These are phyloP conservation scores for Purshia tridentata DNA, from an alignment of 306 rosid genomes.

Conservation along the genomic window DNA sequence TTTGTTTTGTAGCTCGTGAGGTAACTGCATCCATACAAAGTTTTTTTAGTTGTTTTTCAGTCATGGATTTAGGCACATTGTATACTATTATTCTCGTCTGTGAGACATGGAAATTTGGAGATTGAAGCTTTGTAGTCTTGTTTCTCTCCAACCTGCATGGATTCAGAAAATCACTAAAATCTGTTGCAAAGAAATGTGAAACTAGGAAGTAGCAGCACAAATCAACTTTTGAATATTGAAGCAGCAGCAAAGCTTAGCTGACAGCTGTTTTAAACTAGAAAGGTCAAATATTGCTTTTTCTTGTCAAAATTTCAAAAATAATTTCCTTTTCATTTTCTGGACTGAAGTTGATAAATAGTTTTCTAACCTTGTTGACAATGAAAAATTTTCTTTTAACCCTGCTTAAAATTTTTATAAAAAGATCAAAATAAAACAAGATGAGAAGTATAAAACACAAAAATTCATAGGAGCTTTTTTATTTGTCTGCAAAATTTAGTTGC, in stretches of 20 bases:
- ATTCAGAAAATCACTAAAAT: constrained; percentile 11
- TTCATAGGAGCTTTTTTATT: background rate
- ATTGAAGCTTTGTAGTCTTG: constrained; percentile 77
- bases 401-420: background rate
- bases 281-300: background rate
- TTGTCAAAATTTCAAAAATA: background rate
- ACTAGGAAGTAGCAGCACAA: background rate
- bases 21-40: constrained; percentile 82
- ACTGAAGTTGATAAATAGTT: background rate
- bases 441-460: background rate
- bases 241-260: background rate
- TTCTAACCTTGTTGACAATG: background rate
- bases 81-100: constrained; percentile 74
- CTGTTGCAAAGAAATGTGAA: background rate
- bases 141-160: constrained; percentile 62
- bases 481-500: background rate
- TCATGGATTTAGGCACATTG: constrained; percentile 86
- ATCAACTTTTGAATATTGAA: background rate
- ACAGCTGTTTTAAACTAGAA: background rate
- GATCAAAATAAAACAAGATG: background rate
- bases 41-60: constrained; percentile 71
- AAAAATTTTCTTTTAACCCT: background rate
- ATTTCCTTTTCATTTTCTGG: background rate
- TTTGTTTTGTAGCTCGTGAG: constrained; percentile 90
- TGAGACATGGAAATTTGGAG: constrained; percentile 96